Base-by-base conservation (phyloP, 2,329 filamentous ascomycete species). In the Talaromyces sp. region DNA sequence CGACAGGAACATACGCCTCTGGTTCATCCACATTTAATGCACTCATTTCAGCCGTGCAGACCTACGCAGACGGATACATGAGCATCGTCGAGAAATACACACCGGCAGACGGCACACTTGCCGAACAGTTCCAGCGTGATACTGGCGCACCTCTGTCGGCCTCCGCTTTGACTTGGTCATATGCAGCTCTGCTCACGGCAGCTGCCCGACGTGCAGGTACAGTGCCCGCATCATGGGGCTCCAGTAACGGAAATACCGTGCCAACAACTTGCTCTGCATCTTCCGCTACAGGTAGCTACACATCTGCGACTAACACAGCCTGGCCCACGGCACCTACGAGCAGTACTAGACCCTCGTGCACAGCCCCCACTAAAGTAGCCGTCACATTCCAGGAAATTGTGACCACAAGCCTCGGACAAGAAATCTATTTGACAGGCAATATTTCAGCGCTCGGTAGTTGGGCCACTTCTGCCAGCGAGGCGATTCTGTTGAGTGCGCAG, bases 1-100 rank as follows among this genome's bases (percentile, higher is more conserved):
- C 83, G 3, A 74, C 81, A 1, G 90, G 90, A 54, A 91, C 86
- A 0, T 93, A 90, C 74, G 90, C 85, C 0, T 92, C 90, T 74
- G 71, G 78, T 13, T 86, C 87, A 22, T 84, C 84, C 9, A 68
- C 67, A 7, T 74, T 76, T 60, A 65, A 66, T 1, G 68, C 68
- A 16, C 82, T 92, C 65, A 76, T 87, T 68, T 76, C 81, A 47
- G 81, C 89, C 3, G 84, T 90, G 9, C 83, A 82, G 63, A 82
- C 81, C 5, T 92, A 93, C 73, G 85, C 83, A 3, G 84, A 87
- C 68, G 82, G 80, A 60, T 87, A 83, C 70, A 72, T 85, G 48
- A 76, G 79, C 9, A 72, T 84, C 54, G 70, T 71, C 33, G 73
- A 72, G 68, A 68, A 72, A 65, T 70, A 71, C 43, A 71, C 70